Percentiles rank a stretch among this genome's conserved stretches.
These are phyloP conservation scores for Calycina herbarum DNA, from an alignment of 2,329 filamentous ascomycete genomes.

Conservation along the genomic window DNA sequence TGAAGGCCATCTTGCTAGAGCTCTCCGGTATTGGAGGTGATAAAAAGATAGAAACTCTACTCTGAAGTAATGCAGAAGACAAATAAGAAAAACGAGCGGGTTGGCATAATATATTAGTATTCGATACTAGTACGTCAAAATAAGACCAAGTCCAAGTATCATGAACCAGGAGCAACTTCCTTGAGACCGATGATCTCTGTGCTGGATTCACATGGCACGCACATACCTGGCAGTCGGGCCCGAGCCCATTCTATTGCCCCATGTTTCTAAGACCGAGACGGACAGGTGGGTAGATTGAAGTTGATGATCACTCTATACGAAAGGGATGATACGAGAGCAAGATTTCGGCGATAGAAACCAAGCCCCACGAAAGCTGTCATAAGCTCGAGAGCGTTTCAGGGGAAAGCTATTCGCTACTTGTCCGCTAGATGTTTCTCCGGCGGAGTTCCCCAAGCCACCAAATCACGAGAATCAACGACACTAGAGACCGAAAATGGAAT, in stretches of 20 bases:
- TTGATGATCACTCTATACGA: conserved; percentile 5
- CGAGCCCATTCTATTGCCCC: conserved; percentile 1
- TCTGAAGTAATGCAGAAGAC: background rate
- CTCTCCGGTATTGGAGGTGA: conserved; percentile 23
- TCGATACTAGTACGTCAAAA: background rate
- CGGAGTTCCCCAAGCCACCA: conserved; percentile 22
- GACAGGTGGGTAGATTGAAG: conserved; percentile 8
- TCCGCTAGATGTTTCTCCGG: conserved; percentile 18
- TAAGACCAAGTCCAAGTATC: background rate
- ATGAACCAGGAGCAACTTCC: conserved; percentile 1
- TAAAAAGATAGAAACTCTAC: conserved; percentile 6
- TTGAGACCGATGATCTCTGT: conserved; percentile 10
- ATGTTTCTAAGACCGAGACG: conserved; percentile 16
- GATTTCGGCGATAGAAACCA: conserved; percentile 3
- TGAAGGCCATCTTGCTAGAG: conserved; percentile 46
- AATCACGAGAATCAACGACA: background rate
- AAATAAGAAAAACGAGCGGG: background rate
- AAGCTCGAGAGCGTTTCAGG: conserved; percentile 7
- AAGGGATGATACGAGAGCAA: conserved; percentile 6
- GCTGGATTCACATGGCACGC: conserved; percentile 5
- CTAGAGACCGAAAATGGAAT: background rate
- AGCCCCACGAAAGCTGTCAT: background rate
- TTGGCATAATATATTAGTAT: conserved; percentile 13
- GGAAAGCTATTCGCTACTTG: conserved; percentile 9
- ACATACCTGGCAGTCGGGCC: conserved; percentile 9